Percentiles rank a stretch among this genome's conserved stretches.
Evolutionary conservation across 192 early-diverging fungal genomes (phyloP).

Genomic region (Linnemannia elongata): DNA sequence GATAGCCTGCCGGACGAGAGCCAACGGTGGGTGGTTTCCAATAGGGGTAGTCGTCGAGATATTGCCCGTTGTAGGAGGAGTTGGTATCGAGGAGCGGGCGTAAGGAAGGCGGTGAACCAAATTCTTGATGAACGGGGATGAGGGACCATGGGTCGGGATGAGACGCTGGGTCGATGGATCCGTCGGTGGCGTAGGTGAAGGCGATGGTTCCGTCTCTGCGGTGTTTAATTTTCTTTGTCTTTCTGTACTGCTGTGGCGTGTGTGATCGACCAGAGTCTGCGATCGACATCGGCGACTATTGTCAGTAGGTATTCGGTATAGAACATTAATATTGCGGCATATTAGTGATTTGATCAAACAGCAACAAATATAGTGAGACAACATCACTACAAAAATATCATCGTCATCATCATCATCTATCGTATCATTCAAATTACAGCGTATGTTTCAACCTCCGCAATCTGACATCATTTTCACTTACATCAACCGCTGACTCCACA

Average conservation of each 20-base stretch:
- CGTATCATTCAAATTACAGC: no score
- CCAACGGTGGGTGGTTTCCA: conserved; percentile 13
- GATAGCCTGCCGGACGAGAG: conserved; percentile 19
- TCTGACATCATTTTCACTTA: conserved; percentile 15
- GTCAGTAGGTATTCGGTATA: background rate
- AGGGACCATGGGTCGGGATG: conserved; percentile 57
- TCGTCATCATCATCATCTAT: background rate
- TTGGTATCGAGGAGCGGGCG: conserved; percentile 15
- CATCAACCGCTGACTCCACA: conserved; percentile 28
- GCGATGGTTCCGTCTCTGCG: conserved; percentile 52
- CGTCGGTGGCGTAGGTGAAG: conserved; percentile 43
- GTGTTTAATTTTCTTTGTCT: conserved; percentile 53
- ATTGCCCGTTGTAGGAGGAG: conserved; percentile 24
- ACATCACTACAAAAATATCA: background rate
- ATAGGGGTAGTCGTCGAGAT: conserved; percentile 52
- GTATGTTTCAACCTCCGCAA: background rate
- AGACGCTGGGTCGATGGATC: conserved; percentile 52
- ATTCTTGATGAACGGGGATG: conserved; percentile 29
- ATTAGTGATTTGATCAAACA: no score
- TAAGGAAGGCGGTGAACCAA: conserved; percentile 33
- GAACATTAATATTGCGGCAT: background rate
- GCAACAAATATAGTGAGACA: background rate
- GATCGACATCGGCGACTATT: conserved; percentile 43
- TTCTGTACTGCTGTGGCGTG: conserved; percentile 53
- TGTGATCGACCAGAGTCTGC: conserved; percentile 35